Evolutionary conservation across 352 stramenopile genomes (phyloP).

Genomic region (Phytophthora boehmeriae): DNA sequence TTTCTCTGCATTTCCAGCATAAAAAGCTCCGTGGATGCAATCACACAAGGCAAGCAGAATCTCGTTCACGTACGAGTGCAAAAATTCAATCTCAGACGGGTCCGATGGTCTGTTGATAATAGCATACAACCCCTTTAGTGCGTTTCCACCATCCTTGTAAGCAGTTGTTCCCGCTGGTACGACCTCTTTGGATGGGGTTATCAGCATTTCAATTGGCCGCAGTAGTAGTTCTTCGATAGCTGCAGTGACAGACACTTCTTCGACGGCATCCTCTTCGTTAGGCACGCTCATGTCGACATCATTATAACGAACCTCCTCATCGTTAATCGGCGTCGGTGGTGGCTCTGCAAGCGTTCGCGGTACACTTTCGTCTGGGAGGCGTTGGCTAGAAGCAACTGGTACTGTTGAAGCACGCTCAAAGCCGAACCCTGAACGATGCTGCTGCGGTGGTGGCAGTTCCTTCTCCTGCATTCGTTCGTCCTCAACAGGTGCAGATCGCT

Average conservation of each 20-base stretch:
- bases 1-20: conserved; percentile 60
- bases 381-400: conserved; percentile 5
- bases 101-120: conserved; percentile 70
- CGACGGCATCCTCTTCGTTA: conserved; percentile 9
- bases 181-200: conserved; percentile 70
- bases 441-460: conserved; percentile 19
- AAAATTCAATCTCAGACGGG: conserved; percentile 64
- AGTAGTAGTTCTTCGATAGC: conserved; percentile 67
- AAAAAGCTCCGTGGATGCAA: conserved; percentile 75
- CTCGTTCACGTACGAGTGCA: conserved; percentile 81
- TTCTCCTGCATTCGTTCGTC: conserved; percentile 12
- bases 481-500: conserved; percentile 12
- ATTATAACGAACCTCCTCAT: conserved; percentile 50
- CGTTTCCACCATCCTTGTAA: conserved; percentile 73
- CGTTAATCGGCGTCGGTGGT: conserved; percentile 28
- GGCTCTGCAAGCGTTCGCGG: conserved; percentile 12
- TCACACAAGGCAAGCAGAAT: conserved; percentile 78
- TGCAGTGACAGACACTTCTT: conserved; percentile 19
- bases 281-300: conserved; percentile 64
- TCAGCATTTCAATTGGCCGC: conserved; percentile 62
- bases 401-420: conserved; percentile 24
- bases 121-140: conserved; percentile 80
- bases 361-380: conserved; percentile 2
- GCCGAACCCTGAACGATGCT: conserved; percentile 41
- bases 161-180: conserved; percentile 54